Base-by-base conservation (phyloP, 2,329 filamentous ascomycete species). In the Chaetomiaceae sp. region DNA sequence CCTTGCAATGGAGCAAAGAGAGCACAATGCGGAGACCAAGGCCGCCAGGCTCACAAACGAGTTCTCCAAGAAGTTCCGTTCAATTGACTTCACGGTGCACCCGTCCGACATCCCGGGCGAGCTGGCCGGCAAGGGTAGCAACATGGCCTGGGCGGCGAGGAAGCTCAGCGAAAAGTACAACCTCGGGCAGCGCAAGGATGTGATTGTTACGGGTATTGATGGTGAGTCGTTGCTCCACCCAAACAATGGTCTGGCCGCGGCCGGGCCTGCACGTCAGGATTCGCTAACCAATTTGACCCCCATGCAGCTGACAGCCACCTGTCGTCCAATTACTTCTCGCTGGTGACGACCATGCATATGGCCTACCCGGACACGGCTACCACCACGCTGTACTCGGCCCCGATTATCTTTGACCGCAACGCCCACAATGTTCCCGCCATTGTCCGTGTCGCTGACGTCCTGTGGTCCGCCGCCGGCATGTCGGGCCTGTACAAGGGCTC, bases 331-430 rank as follows among this genome's bases (percentile, higher is more conserved):
- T 89, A 87, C 70, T 89, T 89, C 62, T 71, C 78, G 23, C 74
- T 82, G 53, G 78, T 88, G 51, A 82, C 81, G 20, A 77, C 75
- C 48, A 80, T 87, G 74, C 85, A 89, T 64, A 66, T 79, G 47
- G 69, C 76, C 9, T 71, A 83, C 59, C 79, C 81, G 5, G 78
- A 84, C 43, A 83, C 81, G 14, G 79, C 82, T 14, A 68, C 71
- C 29, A 85, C 80, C 23, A 85, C 85, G 0, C 66, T 89, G 27
- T 89, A 89, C 65, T 76, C 83, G 11, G 83, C 83, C 9, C 86
- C 86, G 17, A 85, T 89, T 56, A 82, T 89, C 56, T 89, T 89
- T 61, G 86, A 89, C 63, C 82, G 86, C 60, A 89, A 89, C 62
- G 82, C 86, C 7, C 82, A 88, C 66, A 76, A 73, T 36, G 84